phyloP scores from a whole-genome alignment of 2,329 filamentous ascomycete species.

The Colletotrichum sp. region DNA sequence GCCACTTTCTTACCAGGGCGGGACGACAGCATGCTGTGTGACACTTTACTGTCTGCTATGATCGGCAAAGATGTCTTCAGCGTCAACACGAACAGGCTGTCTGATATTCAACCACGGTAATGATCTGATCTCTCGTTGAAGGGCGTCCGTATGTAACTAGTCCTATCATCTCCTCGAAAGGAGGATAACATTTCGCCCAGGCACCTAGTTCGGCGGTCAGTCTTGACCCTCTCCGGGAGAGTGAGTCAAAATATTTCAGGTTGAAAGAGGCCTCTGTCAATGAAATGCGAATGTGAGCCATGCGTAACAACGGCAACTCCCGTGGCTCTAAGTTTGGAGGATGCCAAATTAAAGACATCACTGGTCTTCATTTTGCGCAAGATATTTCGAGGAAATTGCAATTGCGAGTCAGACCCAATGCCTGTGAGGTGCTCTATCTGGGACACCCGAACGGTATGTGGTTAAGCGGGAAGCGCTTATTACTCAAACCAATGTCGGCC shows the following conservation, averaged over 20 bases:
- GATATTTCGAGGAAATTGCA: not conserved
- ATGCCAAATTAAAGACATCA: not conserved
- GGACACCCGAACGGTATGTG: not conserved
- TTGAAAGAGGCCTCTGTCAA: rapidly evolving
- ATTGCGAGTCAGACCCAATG: not conserved
- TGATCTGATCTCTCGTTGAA: not conserved
- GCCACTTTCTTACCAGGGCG: rapidly evolving
- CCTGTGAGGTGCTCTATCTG: not conserved
- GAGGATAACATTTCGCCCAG: rapidly evolving
- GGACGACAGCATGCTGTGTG: not conserved
- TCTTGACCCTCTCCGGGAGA: rapidly evolving
- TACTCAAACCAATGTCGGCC: not conserved
- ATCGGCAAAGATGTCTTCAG: rapidly evolving
- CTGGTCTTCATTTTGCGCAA: not conserved
- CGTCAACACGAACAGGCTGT: rapidly evolving
- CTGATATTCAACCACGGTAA: not conserved
- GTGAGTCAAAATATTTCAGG: rapidly evolving
- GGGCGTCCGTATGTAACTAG: not conserved
- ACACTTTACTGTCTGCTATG: rapidly evolving
- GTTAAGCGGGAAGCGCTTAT: not conserved
- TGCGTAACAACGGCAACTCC: not conserved
- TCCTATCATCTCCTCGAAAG: rapidly evolving
- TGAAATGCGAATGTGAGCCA: not conserved
- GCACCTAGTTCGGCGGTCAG: rapidly evolving
- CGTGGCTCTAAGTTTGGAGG: not conserved